These are phyloP conservation scores for Paraphoma sp. DNA, from an alignment of 2,329 filamentous ascomycete genomes.

Conservation along the genomic window DNA sequence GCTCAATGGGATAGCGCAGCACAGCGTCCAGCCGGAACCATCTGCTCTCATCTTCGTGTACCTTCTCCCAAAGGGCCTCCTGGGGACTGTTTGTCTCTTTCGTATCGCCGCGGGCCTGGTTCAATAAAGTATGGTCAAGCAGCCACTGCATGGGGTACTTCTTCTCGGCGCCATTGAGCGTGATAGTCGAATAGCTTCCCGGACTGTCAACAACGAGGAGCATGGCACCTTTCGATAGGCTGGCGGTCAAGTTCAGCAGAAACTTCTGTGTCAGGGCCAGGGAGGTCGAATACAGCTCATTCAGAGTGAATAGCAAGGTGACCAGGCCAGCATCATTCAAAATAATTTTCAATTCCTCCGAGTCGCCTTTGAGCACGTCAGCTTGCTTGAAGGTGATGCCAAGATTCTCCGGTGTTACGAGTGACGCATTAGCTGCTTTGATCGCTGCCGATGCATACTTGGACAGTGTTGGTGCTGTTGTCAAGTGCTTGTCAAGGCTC, in stretches of 20 bases:
- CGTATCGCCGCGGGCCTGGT: constrained; percentile 16
- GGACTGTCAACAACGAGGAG: constrained; percentile 91
- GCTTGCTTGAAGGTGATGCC: constrained; percentile 54
- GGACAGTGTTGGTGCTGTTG: constrained; percentile 54
- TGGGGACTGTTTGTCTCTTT: constrained; percentile 17
- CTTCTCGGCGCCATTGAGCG: constrained; percentile 62
- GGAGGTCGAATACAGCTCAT: constrained; percentile 86
- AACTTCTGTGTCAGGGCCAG: constrained; percentile 78
- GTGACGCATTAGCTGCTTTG: constrained; percentile 48
- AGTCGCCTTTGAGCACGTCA: constrained; percentile 57
- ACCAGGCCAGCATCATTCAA: constrained; percentile 59
- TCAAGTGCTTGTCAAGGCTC: constrained; percentile 65
- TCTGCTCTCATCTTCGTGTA: constrained; percentile 76
- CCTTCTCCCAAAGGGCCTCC: constrained; percentile 69
- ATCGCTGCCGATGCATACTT: constrained; percentile 57
- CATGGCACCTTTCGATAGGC: constrained; percentile 65
- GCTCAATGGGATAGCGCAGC: constrained; percentile 78
- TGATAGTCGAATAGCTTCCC: constrained; percentile 87
- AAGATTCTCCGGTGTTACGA: constrained; percentile 41
- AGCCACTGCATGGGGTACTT: constrained; percentile 95
- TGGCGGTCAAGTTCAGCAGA: constrained; percentile 70
- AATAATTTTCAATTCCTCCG: constrained; percentile 42
- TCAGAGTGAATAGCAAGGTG: constrained; percentile 91
- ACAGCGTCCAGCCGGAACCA: constrained; percentile 78
- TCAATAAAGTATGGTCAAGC: constrained; percentile 78